These are phyloP conservation scores for Paraglomus brasilianum DNA, from an alignment of 192 early-diverging fungal species.

Conservation along the genomic window DNA sequence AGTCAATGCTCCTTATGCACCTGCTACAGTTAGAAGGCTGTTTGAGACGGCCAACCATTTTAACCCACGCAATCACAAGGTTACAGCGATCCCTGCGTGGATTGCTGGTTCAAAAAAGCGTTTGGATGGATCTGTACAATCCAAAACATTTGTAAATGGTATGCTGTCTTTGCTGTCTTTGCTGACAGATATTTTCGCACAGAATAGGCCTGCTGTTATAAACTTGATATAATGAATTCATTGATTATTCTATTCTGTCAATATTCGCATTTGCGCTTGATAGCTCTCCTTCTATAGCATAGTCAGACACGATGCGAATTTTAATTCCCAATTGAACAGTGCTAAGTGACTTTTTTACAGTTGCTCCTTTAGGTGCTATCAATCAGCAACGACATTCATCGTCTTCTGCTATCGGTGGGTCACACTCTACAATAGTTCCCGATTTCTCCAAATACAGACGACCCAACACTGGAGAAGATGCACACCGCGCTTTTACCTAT, in stretches of 20 bases:
- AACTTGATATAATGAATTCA: not conserved
- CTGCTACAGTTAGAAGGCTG: constrained; percentile 42
- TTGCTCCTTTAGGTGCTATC: constrained; percentile 21
- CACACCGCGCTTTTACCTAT: constrained; percentile 83
- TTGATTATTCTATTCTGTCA: not conserved
- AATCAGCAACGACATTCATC: constrained; percentile 40
- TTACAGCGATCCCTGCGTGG: constrained; percentile 16
- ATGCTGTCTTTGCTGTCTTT: constrained; percentile 14
- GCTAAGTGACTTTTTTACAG: constrained; percentile 13
- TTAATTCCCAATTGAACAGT: not conserved
- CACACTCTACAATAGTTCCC: constrained; percentile 65
- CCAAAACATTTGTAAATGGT: constrained; percentile 53
- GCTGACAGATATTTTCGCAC: not conserved
- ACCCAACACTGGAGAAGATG: constrained; percentile 54
- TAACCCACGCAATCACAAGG: constrained; percentile 41
- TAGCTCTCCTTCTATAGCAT: not conserved
- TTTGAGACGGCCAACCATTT: constrained; percentile 41
- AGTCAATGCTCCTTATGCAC: constrained; percentile 47
- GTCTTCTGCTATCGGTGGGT: constrained; percentile 48
- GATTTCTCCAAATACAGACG: constrained; percentile 79
- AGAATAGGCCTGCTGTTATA: not conserved
- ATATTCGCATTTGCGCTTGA: not conserved
- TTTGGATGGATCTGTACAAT: constrained; percentile 37
- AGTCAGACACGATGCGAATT: not conserved
- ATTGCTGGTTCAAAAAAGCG: constrained; percentile 35